phyloP scores from a whole-genome alignment of 768 basidiomycete species.

The Pleurotus platypus region DNA sequence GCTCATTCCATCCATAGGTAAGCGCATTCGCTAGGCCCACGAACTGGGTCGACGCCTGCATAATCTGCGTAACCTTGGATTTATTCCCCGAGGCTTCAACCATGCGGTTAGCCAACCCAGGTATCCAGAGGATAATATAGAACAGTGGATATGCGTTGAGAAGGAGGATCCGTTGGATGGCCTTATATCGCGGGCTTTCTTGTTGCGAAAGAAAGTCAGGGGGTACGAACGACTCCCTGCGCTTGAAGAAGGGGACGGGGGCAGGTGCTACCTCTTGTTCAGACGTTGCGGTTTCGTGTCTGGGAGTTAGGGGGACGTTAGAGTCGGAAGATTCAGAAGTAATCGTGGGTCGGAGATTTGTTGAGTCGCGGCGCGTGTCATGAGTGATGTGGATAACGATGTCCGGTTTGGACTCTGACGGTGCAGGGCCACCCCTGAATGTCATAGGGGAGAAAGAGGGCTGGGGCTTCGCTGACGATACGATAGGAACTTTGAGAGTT shows the following conservation, averaged over 20 bases:
- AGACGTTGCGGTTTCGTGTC: no score
- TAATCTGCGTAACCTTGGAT: constrained; percentile 6
- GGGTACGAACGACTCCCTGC: neutral
- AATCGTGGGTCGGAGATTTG: neutral
- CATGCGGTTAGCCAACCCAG: constrained; percentile 13
- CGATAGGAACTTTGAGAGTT: neutral
- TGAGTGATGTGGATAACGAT: constrained; percentile 8
- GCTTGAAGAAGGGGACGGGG: neutral
- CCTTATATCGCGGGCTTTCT: neutral
- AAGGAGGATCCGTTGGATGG: constrained; percentile 6
- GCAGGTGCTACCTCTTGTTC: neutral
- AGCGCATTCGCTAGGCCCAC: constrained; percentile 13
- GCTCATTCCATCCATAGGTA: constrained; percentile 14
- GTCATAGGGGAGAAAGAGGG: neutral
- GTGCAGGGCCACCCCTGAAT: neutral
- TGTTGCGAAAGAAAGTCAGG: no score
- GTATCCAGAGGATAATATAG: constrained; percentile 15
- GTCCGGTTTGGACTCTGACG: neutral
- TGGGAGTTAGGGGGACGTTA: neutral
- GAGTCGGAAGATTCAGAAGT: neutral
- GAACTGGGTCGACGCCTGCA: constrained; percentile 13
- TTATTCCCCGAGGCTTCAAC: constrained; percentile 12
- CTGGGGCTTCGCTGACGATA: neutral
- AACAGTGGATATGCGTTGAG: constrained; percentile 14
- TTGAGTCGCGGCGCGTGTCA: neutral